Conservation (phyloP, 768 basidiomycete species). For the Lepiota venenata region DNA sequence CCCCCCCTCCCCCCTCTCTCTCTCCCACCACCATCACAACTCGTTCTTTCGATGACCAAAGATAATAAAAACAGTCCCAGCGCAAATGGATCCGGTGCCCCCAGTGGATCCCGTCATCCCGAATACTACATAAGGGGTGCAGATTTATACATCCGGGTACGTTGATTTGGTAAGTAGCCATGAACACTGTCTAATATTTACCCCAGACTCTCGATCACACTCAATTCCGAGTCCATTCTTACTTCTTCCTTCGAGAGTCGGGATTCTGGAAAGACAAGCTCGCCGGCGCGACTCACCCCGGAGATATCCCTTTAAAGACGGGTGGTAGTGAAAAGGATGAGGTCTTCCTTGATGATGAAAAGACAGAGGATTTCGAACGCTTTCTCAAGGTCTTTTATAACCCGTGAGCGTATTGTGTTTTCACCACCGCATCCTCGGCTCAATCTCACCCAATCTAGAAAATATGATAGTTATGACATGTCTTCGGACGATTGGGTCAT, state of each 20-base stretch:
- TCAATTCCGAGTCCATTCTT: conserved; percentile 13
- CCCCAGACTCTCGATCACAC: conserved; percentile 4
- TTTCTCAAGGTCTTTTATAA: conserved; percentile 17
- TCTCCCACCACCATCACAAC: too few species aligned
- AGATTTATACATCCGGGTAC: neutral
- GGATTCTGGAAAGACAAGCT: conserved; percentile 10
- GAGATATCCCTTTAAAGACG: neutral
- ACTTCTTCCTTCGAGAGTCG: conserved; percentile 16
- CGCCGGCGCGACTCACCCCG: neutral
- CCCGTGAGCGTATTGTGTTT: conserved; percentile 4
- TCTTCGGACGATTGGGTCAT: conserved; percentile 4
- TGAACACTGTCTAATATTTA: neutral
- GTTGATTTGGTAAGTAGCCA: neutral
- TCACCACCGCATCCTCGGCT: neutral
- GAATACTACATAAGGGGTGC: conserved; percentile 1
- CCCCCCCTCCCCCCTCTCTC: too few species aligned
- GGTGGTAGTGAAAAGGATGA: conserved; percentile 8
- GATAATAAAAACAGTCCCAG: too few species aligned
- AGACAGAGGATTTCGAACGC: conserved; percentile 10
- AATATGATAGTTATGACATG: conserved; percentile 1
- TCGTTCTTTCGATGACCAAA: too few species aligned
- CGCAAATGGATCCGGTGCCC: neutral
- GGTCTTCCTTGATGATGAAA: conserved; percentile 8
- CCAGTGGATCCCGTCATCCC: neutral
- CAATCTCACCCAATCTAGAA: neutral